Conservation (phyloP, 331 rosid species). For the Malus hybrid region DNA sequence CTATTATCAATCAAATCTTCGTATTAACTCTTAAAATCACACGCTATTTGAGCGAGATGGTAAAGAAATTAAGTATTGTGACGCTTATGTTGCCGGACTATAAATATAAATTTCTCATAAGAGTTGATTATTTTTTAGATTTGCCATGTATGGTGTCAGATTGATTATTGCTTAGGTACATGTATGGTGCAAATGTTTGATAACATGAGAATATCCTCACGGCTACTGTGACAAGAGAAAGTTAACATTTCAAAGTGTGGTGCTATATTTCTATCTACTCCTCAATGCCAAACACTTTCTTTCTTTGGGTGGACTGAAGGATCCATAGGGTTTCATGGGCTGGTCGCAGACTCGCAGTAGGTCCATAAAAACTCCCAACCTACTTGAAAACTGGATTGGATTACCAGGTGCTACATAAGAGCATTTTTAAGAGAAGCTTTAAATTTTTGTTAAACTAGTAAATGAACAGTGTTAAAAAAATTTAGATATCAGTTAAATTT, state of each 20-base stretch:
- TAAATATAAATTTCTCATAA: background rate
- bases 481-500: too few species aligned
- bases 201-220: background rate
- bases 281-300: background rate
- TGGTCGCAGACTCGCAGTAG: background rate
- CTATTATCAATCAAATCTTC: too few species aligned
- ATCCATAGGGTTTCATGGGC: background rate
- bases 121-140: background rate
- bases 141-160: background rate
- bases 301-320: background rate
- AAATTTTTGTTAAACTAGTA: too few species aligned
- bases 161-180: background rate
- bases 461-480: too few species aligned
- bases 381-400: background rate
- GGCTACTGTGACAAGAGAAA: background rate
- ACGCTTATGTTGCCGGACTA: accelerated
- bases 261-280: background rate
- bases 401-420: background rate
- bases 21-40: too few species aligned
- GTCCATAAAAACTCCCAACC: background rate
- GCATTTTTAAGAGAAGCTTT: too few species aligned
- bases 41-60: background rate
- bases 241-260: background rate
- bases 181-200: background rate
- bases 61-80: too few species aligned